These are phyloP conservation scores for Apiospora sp. DNA, from an alignment of 2,329 filamentous ascomycete species.

Conservation along the genomic window DNA sequence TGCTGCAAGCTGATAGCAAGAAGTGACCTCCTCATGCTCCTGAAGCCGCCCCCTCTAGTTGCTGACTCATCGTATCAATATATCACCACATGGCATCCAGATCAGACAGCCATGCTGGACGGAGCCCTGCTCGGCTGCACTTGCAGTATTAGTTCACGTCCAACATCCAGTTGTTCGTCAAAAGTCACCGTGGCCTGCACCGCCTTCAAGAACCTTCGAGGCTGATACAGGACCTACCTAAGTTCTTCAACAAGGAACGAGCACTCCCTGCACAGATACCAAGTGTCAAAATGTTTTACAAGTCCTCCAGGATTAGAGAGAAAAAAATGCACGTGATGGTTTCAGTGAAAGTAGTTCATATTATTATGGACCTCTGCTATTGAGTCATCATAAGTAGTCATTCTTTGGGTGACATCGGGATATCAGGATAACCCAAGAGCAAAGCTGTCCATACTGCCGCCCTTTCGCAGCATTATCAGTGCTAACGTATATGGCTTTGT, in stretches of 20 bases:
- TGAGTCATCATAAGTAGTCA: neutral
- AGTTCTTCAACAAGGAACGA: neutral
- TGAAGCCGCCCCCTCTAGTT: neutral
- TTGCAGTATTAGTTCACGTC: neutral
- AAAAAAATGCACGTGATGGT: no score
- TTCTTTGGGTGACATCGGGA: neutral
- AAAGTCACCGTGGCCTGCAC: neutral
- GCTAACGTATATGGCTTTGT: conserved; percentile 1
- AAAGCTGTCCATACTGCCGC: neutral
- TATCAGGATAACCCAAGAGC: neutral
- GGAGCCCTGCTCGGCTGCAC: neutral
- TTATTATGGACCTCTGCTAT: neutral
- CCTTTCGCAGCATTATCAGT: neutral
- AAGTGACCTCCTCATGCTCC: neutral
- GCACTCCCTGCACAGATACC: neutral
- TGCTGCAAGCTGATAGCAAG: neutral
- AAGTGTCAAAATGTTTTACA: neutral
- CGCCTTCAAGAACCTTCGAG: neutral
- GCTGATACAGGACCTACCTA: neutral
- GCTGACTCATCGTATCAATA: conserved; percentile 3
- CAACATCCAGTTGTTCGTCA: neutral
- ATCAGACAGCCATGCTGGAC: neutral
- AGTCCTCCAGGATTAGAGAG: neutral
- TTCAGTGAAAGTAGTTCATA: neutral
- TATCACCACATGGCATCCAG: neutral